These are phyloP conservation scores for Solanum hybrid DNA, from an alignment of 305 asterid genomes.

Conservation along the genomic window DNA sequence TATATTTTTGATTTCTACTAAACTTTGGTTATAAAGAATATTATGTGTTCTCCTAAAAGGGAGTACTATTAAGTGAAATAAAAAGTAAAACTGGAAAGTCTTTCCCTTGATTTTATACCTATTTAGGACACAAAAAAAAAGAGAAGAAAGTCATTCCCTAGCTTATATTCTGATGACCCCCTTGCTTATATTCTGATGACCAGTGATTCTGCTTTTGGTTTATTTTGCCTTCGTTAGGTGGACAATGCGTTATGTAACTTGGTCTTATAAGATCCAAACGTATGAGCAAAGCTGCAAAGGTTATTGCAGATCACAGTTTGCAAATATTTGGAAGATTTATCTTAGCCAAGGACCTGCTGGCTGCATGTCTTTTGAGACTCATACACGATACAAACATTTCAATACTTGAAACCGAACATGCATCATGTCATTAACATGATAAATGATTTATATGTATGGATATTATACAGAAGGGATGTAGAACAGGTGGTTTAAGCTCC, in stretches of 20 bases:
- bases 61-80: not conserved
- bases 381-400: not conserved
- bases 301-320: not conserved
- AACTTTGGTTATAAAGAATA: not conserved
- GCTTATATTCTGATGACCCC: not conserved
- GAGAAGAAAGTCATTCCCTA: not conserved
- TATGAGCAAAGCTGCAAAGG: not conserved
- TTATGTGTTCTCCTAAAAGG: not conserved
- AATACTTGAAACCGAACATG: not conserved
- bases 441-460: not conserved
- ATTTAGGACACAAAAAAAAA: not conserved
- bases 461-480: not conserved
- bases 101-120: not conserved
- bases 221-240: not conserved
- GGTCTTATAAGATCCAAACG: not conserved
- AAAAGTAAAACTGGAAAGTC: not conserved
- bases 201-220: not conserved
- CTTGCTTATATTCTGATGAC: not conserved
- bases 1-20: not conserved
- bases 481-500: not conserved
- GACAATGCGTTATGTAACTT: not conserved
- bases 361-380: not conserved
- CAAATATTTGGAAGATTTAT: not conserved
- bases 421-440: not conserved
- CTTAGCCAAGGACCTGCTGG: not conserved